phyloP scores from a whole-genome alignment of 2,329 filamentous ascomycete genomes.

The Alternaria sp. region DNA sequence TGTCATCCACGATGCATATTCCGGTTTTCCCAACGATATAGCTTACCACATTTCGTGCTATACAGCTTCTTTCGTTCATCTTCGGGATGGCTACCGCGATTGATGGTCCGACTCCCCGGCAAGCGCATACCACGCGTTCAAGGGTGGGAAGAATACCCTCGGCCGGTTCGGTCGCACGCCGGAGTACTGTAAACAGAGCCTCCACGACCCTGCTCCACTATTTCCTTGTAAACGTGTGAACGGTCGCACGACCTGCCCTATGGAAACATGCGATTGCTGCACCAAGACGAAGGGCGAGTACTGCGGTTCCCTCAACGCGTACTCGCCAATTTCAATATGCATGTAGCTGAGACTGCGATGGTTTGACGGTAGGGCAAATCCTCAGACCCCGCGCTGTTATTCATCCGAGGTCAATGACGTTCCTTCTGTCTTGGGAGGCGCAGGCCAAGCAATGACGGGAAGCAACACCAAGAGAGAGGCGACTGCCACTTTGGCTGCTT shows the following conservation, averaged over 20 bases:
- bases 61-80: not conserved
- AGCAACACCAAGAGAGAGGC: slow-evolving; percentile 9
- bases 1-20: slow-evolving; percentile 10
- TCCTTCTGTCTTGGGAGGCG: slow-evolving; percentile 11
- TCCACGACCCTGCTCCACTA: not conserved
- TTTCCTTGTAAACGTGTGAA: not conserved
- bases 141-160: not conserved
- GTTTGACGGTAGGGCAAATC: slow-evolving; percentile 8
- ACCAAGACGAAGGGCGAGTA: slow-evolving; percentile 1
- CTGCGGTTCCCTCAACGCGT: not conserved
- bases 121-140: not conserved
- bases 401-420: slow-evolving; percentile 24
- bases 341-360: slow-evolving; percentile 13
- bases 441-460: slow-evolving; percentile 26
- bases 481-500: slow-evolving; percentile 12
- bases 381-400: not conserved
- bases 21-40: slow-evolving; percentile 5
- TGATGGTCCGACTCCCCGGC: not conserved
- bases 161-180: not conserved
- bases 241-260: not conserved
- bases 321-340: slow-evolving; percentile 3
- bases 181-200: not conserved
- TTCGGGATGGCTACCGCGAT: not conserved
- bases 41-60: not conserved
- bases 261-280: not conserved